Conservation (phyloP, 139 green algal species). For the Bryopsis sp. region DNA sequence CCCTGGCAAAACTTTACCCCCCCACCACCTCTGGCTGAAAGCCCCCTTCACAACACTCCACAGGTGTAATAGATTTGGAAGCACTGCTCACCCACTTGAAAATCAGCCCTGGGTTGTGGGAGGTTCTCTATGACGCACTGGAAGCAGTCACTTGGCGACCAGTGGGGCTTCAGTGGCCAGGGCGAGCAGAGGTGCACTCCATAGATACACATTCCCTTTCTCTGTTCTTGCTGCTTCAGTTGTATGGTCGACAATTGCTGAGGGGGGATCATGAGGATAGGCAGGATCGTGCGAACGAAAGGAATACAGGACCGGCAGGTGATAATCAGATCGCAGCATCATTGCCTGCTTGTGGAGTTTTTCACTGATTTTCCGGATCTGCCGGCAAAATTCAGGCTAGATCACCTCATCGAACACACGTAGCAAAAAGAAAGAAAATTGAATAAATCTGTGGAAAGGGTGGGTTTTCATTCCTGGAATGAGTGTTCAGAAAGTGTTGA, state of each 20-base stretch:
- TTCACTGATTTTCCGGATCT: background rate
- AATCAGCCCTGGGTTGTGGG: background rate
- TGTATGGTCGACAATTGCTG: background rate
- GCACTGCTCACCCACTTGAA: background rate
- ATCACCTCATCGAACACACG: background rate
- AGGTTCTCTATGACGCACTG: background rate
- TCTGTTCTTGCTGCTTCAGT: constrained; percentile 6
- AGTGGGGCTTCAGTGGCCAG: background rate
- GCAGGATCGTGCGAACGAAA: background rate
- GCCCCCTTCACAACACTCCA: background rate
- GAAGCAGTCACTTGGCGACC: background rate
- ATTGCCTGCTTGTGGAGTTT: background rate
- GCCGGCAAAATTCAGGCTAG: background rate
- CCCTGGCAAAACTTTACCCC: too few species aligned
- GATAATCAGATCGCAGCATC: background rate
- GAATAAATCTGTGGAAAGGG: background rate
- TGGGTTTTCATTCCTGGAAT: background rate
- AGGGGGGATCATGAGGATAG: background rate
- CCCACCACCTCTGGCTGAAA: background rate
- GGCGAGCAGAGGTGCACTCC: background rate
- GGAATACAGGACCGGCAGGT: background rate
- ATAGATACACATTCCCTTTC: constrained; percentile 5
- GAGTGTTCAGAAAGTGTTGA: background rate
- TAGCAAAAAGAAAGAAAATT: background rate
- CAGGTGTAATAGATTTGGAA: constrained; percentile 1